Evolutionary conservation across 768 basidiomycete genomes (phyloP).

Genomic region (Pleurotus tuber-regium): DNA sequence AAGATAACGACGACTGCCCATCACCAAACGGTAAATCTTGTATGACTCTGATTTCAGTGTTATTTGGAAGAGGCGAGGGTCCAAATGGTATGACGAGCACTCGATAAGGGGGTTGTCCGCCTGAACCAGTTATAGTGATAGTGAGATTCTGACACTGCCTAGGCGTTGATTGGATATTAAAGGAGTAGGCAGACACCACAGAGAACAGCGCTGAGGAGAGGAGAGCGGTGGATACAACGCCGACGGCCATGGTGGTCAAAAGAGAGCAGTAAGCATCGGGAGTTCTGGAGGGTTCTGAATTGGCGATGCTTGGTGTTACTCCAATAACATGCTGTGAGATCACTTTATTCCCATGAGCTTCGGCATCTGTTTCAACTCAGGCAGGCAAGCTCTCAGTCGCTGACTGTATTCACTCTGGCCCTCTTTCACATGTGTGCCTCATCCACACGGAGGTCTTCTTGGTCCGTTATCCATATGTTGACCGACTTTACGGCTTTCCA

Average conservation of each 20-base stretch:
- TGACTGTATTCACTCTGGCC: no score
- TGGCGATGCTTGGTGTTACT: background rate
- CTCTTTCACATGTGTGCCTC: no score
- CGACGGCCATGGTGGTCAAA: slow-evolving; percentile 10
- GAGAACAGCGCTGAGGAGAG: slow-evolving; percentile 24
- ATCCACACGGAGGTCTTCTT: background rate
- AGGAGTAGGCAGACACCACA: slow-evolving; percentile 38
- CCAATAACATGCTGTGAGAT: slow-evolving; percentile 10
- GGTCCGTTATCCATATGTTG: background rate
- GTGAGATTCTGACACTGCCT: slow-evolving; percentile 67
- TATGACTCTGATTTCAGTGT: slow-evolving; percentile 62
- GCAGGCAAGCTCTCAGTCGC: no score
- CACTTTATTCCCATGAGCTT: background rate
- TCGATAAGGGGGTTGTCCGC: slow-evolving; percentile 64
- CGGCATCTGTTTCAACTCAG: background rate
- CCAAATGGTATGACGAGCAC: slow-evolving; percentile 69
- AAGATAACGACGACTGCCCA: slow-evolving; percentile 36
- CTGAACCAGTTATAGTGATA: slow-evolving; percentile 51
- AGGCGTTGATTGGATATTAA: slow-evolving; percentile 46
- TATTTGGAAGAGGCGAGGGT: slow-evolving; percentile 55
- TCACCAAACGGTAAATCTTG: slow-evolving; percentile 51
- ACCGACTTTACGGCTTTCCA: background rate
- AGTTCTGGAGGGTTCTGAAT: slow-evolving; percentile 5
- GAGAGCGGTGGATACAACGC: slow-evolving; percentile 21
- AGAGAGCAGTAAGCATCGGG: slow-evolving; percentile 2